Evolutionary conservation across 768 basidiomycete genomes (phyloP).

Genomic region (Tephrocybe sp.): DNA sequence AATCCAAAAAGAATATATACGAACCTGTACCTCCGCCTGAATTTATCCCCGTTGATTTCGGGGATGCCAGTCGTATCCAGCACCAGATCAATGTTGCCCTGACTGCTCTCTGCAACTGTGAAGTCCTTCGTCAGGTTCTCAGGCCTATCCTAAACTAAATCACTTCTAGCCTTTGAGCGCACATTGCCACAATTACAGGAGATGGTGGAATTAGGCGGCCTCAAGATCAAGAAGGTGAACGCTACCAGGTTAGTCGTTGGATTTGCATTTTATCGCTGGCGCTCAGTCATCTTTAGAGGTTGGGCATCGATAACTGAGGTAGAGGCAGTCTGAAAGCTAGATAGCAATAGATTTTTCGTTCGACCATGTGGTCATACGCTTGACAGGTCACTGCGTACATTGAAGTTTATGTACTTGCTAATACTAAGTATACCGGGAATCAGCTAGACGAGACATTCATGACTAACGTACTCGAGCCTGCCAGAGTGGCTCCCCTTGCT

Average conservation of each 20-base stretch:
- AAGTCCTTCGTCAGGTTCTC: conserved; percentile 7
- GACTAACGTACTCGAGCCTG: too few species aligned
- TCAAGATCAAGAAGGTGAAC: conserved; percentile 37
- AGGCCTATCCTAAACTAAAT: too few species aligned
- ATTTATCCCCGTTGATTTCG: conserved; percentile 38
- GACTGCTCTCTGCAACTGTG: conserved; percentile 36
- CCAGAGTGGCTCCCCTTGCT: too few species aligned
- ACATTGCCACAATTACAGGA: conserved; percentile 35
- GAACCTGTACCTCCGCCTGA: conserved; percentile 33
- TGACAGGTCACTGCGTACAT: too few species aligned
- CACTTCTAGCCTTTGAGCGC: conserved; percentile 31
- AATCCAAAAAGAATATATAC: conserved; percentile 28
- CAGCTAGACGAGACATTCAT: too few species aligned
- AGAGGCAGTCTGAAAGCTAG: conserved; percentile 16
- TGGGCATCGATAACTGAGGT: conserved; percentile 41
- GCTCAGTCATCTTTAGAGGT: conserved; percentile 22
- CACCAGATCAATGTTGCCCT: conserved; percentile 37
- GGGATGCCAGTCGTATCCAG: conserved; percentile 35
- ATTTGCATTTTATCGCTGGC: not conserved
- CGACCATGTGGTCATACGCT: too few species aligned
- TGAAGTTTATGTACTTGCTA: too few species aligned
- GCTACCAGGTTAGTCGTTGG: conserved; percentile 32
- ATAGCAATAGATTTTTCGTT: not conserved
- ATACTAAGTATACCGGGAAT: too few species aligned
- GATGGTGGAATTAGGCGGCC: conserved; percentile 34